Percentiles rank a stretch among this genome's conserved stretches.
These are phyloP conservation scores for Polyplosphaeria fusca DNA, from an alignment of 495 filamentous ascomycete genomes.

Conservation along the genomic window DNA sequence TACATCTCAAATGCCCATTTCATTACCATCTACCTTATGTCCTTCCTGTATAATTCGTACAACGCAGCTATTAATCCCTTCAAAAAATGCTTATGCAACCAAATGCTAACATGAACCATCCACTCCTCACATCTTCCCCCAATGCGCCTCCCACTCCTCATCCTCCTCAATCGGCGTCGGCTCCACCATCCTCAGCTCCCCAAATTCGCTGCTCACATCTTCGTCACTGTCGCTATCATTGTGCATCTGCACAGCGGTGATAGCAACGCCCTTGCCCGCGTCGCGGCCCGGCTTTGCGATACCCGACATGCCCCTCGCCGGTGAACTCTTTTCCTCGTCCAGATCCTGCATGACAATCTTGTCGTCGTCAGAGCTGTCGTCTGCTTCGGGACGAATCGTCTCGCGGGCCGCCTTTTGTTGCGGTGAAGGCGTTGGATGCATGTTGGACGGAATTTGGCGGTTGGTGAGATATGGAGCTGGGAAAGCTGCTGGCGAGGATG, in stretches of 20 bases:
- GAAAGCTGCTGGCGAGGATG: conserved; percentile 1
- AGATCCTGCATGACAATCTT: conserved; percentile 19
- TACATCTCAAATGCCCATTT: no score
- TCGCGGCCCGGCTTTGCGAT: background rate
- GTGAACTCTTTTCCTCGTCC: conserved; percentile 17
- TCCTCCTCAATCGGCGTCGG: conserved; percentile 22
- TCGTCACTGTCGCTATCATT: conserved; percentile 12
- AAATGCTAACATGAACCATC: no score
- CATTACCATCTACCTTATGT: no score
- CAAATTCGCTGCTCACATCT: conserved; percentile 22
- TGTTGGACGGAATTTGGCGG: conserved; percentile 19
- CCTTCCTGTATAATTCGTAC: no score
- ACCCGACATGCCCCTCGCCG: conserved; percentile 10
- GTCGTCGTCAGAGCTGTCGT: conserved; percentile 5
- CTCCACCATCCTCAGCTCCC: conserved; percentile 29
- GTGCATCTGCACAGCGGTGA: background rate
- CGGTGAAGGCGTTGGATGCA: conserved; percentile 19
- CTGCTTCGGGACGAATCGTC: background rate
- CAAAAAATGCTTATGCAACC: no score
- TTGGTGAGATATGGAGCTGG: conserved; percentile 5
- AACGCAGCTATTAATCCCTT: no score
- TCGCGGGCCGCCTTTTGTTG: background rate
- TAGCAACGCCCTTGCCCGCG: background rate
- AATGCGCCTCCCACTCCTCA: no score
- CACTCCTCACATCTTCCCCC: no score